A percentile compares a stretch with the other conserved stretches of the same genome.
Evolutionary conservation across 352 stramenopile genomes (phyloP).

Genomic region (Halophytophthora polymorphica): DNA sequence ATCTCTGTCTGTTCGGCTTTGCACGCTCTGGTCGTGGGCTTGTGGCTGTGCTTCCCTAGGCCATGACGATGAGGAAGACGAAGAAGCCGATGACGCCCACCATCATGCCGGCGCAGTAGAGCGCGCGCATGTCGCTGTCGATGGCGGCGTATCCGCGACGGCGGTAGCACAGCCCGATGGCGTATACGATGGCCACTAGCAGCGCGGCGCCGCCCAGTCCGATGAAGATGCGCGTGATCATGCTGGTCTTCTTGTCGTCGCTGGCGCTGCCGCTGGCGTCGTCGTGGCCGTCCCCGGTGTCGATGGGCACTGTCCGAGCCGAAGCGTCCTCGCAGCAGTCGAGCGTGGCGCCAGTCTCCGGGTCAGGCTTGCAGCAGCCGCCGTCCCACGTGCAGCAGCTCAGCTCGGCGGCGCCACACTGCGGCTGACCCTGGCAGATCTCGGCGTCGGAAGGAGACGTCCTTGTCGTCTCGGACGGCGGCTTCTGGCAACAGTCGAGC

Average conservation of each 20-base stretch:
- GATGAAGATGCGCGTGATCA: constrained; percentile 34
- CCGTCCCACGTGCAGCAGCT: constrained; percentile 30
- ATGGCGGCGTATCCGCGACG: constrained; percentile 66
- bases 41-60: too few species aligned
- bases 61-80: constrained; percentile 57
- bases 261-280: constrained; percentile 5
- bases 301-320: constrained; percentile 2
- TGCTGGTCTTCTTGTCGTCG: too few species aligned
- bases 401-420: constrained; percentile 28
- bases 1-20: too few species aligned
- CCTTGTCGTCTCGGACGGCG: neutral
- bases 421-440: constrained; percentile 31
- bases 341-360: constrained; percentile 19
- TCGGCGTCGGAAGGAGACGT: neutral
- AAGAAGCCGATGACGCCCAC: constrained; percentile 65
- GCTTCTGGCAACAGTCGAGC: constrained; percentile 38
- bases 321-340: constrained; percentile 25
- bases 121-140: constrained; percentile 53
- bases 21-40: too few species aligned
- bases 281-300: constrained; percentile 5
- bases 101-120: constrained; percentile 60
- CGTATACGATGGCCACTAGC: constrained; percentile 38
- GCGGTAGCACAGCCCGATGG: constrained; percentile 52
- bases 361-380: constrained; percentile 38
- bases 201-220: constrained; percentile 35